These are phyloP conservation scores for Ogataea dorogensis DNA, from an alignment of 805 yeast genomes.

Conservation along the genomic window DNA sequence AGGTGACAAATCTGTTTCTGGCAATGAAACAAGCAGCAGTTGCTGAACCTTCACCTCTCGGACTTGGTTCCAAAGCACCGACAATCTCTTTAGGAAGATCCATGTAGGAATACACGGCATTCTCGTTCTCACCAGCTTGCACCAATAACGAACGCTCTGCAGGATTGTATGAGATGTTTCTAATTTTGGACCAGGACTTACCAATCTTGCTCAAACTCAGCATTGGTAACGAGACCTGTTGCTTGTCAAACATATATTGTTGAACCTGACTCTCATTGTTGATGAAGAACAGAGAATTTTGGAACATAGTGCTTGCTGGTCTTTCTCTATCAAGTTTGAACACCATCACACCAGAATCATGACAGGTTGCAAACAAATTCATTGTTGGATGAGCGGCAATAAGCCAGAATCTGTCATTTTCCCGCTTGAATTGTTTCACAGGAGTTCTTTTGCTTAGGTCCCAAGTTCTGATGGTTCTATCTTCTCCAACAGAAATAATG, in stretches of 20 bases:
- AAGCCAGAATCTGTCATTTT: slow-evolving; percentile 92
- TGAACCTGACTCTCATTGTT: slow-evolving; percentile 87
- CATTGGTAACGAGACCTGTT: slow-evolving; percentile 71
- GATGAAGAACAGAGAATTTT: slow-evolving; percentile 71
- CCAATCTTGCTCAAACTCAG: slow-evolving; percentile 83
- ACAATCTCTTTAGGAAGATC: slow-evolving; percentile 80
- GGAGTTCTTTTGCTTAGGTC: slow-evolving; percentile 92
- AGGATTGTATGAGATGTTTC: slow-evolving; percentile 86
- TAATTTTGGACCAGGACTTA: slow-evolving; percentile 79
- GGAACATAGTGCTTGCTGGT: slow-evolving; percentile 78
- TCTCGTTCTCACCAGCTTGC: slow-evolving; percentile 71
- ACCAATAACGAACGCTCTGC: slow-evolving; percentile 84
- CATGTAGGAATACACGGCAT: slow-evolving; percentile 68
- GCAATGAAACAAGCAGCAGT: slow-evolving; percentile 88
- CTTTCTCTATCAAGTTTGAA: slow-evolving; percentile 97
- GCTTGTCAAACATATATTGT: slow-evolving; percentile 64
- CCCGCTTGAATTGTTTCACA: slow-evolving; percentile 91
- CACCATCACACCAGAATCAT: slow-evolving; percentile 96
- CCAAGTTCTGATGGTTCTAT: slow-evolving; percentile 95
- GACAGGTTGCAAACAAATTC: slow-evolving; percentile 94
- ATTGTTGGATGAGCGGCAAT: slow-evolving; percentile 84
- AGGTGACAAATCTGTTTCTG: slow-evolving; percentile 89
- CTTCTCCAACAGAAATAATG: slow-evolving; percentile 92
- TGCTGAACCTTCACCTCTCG: slow-evolving; percentile 75
- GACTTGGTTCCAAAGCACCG: slow-evolving; percentile 93